phyloP scores from a whole-genome alignment of 306 rosid species.

The Begonia masoniana region DNA sequence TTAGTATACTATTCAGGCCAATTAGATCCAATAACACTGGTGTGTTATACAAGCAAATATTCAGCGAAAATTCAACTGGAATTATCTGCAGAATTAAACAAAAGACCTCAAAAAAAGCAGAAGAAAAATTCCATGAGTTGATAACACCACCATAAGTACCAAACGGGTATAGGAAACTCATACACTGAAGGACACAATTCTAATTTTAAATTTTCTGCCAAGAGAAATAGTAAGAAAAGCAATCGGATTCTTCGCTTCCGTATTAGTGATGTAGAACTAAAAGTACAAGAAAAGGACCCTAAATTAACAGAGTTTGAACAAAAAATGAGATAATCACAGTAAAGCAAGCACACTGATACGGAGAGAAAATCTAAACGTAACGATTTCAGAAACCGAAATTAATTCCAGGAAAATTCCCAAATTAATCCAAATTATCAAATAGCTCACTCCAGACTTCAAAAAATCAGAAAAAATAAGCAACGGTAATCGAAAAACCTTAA shows the following conservation, averaged over 20 bases:
- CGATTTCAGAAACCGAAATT: constrained; percentile 16
- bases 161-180: constrained; percentile 1
- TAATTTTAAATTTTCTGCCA: not conserved
- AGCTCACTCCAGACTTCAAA: constrained; percentile 14
- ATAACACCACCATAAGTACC: not conserved
- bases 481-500: constrained; percentile 14
- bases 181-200: not conserved
- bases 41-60: too few relatives aligned
- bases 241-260: constrained; percentile 1
- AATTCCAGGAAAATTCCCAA: constrained; percentile 8
- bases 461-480: constrained; percentile 18
- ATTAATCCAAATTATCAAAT: constrained; percentile 10
- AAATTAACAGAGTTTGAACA: not conserved
- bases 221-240: constrained; percentile 2
- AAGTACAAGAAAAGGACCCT: not conserved
- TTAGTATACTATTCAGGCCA: constrained; percentile 1
- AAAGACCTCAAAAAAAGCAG: constrained; percentile 4
- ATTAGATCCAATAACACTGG: constrained; percentile 4
- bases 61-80: not conserved
- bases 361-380: constrained; percentile 6
- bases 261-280: not conserved
- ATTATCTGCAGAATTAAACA: constrained; percentile 2
- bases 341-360: constrained; percentile 15
- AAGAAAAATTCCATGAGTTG: constrained; percentile 1
- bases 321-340: not conserved